Evolutionary conservation across 2,329 filamentous ascomycete genomes (phyloP).

Genomic region (Eutypella sp.): DNA sequence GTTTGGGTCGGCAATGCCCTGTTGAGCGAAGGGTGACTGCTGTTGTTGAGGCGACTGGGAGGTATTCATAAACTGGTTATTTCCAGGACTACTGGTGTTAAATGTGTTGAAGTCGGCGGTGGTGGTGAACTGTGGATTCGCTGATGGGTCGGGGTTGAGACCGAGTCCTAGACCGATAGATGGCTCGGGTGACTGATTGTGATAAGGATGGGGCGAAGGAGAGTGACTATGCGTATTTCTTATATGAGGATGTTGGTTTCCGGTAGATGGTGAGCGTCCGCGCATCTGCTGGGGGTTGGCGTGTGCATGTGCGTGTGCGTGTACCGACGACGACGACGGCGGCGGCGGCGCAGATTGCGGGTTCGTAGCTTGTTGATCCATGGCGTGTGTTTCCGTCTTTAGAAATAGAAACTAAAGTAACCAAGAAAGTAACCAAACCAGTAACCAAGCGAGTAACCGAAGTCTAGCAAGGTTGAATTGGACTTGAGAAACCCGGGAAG

Average conservation of each 20-base stretch:
- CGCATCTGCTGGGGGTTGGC: conserved; percentile 26
- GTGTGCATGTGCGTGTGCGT: not conserved
- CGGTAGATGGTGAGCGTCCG: conserved; percentile 59
- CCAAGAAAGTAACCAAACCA: too few relatives aligned
- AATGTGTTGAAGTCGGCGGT: conserved; percentile 44
- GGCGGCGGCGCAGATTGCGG: not conserved
- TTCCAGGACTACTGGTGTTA: conserved; percentile 33
- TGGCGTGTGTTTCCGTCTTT: conserved; percentile 35
- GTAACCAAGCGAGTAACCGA: too few relatives aligned
- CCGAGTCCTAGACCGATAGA: conserved; percentile 53
- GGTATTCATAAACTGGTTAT: conserved; percentile 46
- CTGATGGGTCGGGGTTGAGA: conserved; percentile 46
- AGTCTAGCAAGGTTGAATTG: conserved; percentile 25
- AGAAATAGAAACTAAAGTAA: too few relatives aligned
- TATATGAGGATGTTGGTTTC: conserved; percentile 60
- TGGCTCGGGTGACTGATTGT: conserved; percentile 38
- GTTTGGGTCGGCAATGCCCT: conserved; percentile 31
- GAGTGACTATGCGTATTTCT: conserved; percentile 62
- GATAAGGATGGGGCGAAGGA: conserved; percentile 54
- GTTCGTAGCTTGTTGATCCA: conserved; percentile 44
- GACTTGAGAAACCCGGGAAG: too few relatives aligned
- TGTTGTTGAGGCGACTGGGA: conserved; percentile 38
- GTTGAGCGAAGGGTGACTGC: conserved; percentile 34
- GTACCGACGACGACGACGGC: not conserved
- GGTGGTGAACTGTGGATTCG: conserved; percentile 34